Percentiles rank a stretch among this genome's conserved stretches.
These are phyloP conservation scores for Talaromyces islandicus DNA, from an alignment of 2,329 filamentous ascomycete genomes.

Conservation along the genomic window DNA sequence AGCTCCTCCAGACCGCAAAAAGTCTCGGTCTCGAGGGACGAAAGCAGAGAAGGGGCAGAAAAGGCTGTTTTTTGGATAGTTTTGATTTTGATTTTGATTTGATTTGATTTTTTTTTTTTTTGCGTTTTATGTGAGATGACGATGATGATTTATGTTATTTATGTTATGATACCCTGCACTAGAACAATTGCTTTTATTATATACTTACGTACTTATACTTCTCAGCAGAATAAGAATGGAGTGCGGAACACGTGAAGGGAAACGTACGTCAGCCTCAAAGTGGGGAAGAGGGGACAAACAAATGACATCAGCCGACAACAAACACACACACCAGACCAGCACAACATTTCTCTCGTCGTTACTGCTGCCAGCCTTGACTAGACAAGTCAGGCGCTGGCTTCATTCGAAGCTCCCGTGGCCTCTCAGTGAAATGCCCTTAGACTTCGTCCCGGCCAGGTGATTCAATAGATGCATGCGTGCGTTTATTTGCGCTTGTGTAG, in stretches of 20 bases:
- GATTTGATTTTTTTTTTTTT: background rate
- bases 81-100: too few relatives aligned
- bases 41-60: conserved; percentile 32
- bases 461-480: background rate
- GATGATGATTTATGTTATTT: background rate
- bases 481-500: background rate
- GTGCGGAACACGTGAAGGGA: background rate
- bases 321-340: background rate
- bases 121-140: background rate
- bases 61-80: conserved; percentile 27
- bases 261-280: background rate
- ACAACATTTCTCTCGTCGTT: background rate
- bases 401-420: background rate
- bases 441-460: background rate
- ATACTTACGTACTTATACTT: too few relatives aligned
- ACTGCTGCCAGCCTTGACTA: background rate
- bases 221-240: background rate
- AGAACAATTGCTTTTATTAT: background rate
- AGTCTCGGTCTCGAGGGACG: conserved; percentile 13
- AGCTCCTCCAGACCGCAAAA: conserved; percentile 13
- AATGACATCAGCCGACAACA: background rate
- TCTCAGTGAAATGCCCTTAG: background rate
- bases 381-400: background rate
- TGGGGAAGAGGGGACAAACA: background rate
- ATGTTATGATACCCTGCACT: background rate